Evolutionary conservation across 192 early-diverging fungal genomes (phyloP).

Genomic region (Coemansia sp.): DNA sequence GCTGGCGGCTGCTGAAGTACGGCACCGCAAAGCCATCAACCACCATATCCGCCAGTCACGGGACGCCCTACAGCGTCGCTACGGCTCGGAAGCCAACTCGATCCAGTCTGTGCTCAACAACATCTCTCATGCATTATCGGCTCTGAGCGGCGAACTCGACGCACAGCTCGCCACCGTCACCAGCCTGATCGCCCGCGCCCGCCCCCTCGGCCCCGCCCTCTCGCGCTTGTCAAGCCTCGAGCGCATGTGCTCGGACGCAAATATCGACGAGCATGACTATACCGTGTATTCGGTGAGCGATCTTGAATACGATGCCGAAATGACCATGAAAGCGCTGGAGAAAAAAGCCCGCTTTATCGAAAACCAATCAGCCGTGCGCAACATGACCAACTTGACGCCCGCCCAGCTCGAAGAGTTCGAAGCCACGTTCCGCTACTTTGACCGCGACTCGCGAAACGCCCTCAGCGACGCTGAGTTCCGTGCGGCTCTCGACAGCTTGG

Average conservation of each 20-base stretch:
- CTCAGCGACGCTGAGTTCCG: constrained; percentile 78
- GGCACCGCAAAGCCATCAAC: constrained; percentile 79
- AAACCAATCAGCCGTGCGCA: constrained; percentile 92
- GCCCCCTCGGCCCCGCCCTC: constrained; percentile 56
- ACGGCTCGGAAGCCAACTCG: constrained; percentile 79
- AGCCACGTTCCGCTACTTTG: constrained; percentile 88
- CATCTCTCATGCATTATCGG: constrained; percentile 62
- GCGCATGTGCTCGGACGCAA: constrained; percentile 71
- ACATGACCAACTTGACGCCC: constrained; percentile 90
- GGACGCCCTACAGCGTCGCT: constrained; percentile 74
- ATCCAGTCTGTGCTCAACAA: constrained; percentile 71
- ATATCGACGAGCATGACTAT: constrained; percentile 91
- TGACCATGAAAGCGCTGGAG: constrained; percentile 74
- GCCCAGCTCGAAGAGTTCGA: constrained; percentile 91
- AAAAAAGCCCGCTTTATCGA: constrained; percentile 88
- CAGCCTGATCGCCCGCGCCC: constrained; percentile 53
- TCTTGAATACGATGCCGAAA: constrained; percentile 76
- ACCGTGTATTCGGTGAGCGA: constrained; percentile 91
- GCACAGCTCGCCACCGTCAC: constrained; percentile 65
- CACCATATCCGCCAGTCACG: constrained; percentile 80
- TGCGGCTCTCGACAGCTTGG: constrained; percentile 77
- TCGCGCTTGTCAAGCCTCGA: constrained; percentile 61
- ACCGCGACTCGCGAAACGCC: constrained; percentile 80
- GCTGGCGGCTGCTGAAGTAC: constrained; percentile 70
- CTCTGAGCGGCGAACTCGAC: constrained; percentile 77